Percentiles rank a stretch among this genome's conserved stretches.
phyloP scores from a whole-genome alignment of 2,329 filamentous ascomycete genomes.

The Arthrinium phaeospermum region DNA sequence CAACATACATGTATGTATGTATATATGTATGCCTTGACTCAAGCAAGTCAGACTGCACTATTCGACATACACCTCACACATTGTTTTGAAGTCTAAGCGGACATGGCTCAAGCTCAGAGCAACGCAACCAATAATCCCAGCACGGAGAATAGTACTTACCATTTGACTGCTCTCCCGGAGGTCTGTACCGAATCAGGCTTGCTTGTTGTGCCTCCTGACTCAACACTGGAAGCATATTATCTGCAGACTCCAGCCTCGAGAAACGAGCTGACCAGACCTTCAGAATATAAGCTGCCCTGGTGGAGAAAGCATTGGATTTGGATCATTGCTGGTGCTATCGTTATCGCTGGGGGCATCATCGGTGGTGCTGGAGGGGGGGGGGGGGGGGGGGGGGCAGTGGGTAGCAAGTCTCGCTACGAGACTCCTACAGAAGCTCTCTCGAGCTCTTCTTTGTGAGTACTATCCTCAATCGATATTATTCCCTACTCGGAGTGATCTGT shows the following conservation, averaged over 20 bases:
- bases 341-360: neutral
- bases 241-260: neutral
- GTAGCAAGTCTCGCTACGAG: neutral
- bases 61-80: neutral
- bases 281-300: neutral
- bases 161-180: neutral
- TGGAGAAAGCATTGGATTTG: neutral
- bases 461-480: neutral
- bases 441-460: neutral
- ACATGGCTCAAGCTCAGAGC: neutral
- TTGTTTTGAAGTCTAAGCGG: neutral
- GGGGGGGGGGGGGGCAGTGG: too few species aligned
- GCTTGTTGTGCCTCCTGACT: neutral
- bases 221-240: neutral
- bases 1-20: neutral
- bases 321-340: neutral
- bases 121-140: neutral
- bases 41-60: neutral
- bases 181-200: neutral
- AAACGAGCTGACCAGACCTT: neutral
- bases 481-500: neutral
- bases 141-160: neutral
- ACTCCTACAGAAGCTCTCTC: neutral
- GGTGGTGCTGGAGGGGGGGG: neutral
- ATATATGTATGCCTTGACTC: neutral